A percentile compares a stretch with the other conserved stretches of the same genome.
phyloP scores from a whole-genome alignment of 2,329 filamentous ascomycete genomes.

The Biscogniauxia marginata region DNA sequence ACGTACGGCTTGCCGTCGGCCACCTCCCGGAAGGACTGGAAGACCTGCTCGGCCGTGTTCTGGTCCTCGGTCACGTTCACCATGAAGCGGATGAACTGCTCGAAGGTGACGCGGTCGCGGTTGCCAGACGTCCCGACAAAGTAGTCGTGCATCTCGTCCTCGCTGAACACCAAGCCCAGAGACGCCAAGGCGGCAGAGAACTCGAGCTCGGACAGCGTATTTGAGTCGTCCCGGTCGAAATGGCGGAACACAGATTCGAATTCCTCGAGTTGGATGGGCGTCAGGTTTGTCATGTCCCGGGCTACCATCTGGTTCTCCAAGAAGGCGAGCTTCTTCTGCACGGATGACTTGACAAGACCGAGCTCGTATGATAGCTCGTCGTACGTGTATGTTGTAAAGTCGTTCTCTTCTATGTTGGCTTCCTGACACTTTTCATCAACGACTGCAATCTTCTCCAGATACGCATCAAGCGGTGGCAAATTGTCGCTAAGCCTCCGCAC shows the following conservation, averaged over 20 bases:
- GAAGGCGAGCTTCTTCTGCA: conserved; percentile 95
- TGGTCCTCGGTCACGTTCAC: conserved; percentile 98
- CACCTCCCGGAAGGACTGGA: conserved; percentile 95
- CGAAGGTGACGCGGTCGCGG: conserved; percentile 82
- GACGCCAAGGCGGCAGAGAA: conserved; percentile 96
- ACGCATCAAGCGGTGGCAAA: conserved; percentile 84
- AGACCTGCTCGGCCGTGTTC: conserved; percentile 97
- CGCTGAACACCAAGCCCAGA: conserved; percentile 91
- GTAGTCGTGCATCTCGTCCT: conserved; percentile 96
- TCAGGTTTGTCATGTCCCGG: conserved; percentile 97
- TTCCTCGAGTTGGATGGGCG: conserved; percentile 95
- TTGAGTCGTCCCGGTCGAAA: conserved; percentile 91
- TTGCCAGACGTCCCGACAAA: conserved; percentile 84
- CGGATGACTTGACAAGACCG: conserved; percentile 83
- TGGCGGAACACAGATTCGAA: conserved; percentile 98
- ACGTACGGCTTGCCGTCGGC: conserved; percentile 99
- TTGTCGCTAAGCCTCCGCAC: conserved; percentile 83
- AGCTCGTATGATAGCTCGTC: conserved; percentile 95
- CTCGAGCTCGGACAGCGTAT: conserved; percentile 87
- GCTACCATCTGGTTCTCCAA: conserved; percentile 98
- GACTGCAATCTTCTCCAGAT: conserved; percentile 80
- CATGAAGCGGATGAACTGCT: conserved; percentile 99
- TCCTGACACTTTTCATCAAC: conserved; percentile 89
- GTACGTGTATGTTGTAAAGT: conserved; percentile 99
- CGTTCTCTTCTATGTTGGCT: conserved; percentile 98